Evolutionary conservation across 2,329 filamentous ascomycete genomes (phyloP).

Genomic region (Orbilia brochopaga): DNA sequence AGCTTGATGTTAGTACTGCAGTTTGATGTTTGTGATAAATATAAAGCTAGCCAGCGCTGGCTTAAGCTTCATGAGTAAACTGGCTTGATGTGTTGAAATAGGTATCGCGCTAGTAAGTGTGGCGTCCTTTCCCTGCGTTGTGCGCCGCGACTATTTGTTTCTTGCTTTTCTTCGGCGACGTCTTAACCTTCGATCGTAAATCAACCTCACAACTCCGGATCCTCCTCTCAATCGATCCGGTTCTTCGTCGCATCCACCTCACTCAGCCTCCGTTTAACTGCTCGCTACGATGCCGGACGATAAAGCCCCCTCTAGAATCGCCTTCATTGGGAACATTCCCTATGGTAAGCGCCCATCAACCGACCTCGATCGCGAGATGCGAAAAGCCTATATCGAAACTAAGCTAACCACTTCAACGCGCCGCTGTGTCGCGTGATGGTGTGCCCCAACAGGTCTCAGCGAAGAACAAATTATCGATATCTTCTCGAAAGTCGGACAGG

Average conservation of each 20-base stretch:
- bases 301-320: slow-evolving; percentile 53
- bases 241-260: background rate
- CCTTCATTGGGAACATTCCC: slow-evolving; percentile 56
- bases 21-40: too few species aligned
- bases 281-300: slow-evolving; percentile 37
- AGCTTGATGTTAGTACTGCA: too few species aligned
- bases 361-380: slow-evolving; percentile 6
- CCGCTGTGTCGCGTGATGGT: slow-evolving; percentile 42
- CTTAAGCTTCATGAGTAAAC: too few species aligned
- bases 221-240: background rate
- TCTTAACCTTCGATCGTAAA: slow-evolving; percentile 11
- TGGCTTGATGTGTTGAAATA: too few species aligned
- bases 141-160: background rate
- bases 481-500: slow-evolving; percentile 69
- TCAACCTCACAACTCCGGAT: slow-evolving; percentile 5
- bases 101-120: background rate
- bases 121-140: background rate
- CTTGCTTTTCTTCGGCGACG: background rate
- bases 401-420: slow-evolving; percentile 40
- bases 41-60: too few species aligned
- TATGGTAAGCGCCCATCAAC: slow-evolving; percentile 51
- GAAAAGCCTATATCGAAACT: too few species aligned
- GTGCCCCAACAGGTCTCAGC: slow-evolving; percentile 62
- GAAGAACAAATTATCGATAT: slow-evolving; percentile 74
- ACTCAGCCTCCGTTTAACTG: background rate